Percentiles rank a stretch among this genome's conserved stretches.
Conservation (phyloP, 2,329 filamentous ascomycete genomes). For the Tolypocladium ophioglossoides region DNA sequence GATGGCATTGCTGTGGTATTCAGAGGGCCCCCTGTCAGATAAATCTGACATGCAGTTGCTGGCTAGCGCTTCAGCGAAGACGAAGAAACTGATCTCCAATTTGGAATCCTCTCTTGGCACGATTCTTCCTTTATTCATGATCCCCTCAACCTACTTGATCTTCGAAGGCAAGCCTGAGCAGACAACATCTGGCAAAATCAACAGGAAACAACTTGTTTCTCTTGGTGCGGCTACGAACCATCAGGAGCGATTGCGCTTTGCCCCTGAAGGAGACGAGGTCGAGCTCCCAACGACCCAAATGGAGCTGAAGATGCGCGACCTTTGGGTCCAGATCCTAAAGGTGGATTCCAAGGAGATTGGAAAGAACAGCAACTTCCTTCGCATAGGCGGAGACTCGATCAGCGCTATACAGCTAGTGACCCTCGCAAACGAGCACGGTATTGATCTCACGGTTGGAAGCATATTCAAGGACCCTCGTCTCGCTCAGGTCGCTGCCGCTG, state of each 20-base stretch:
- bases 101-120: background rate
- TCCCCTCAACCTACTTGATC: background rate
- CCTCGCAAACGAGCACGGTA: background rate
- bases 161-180: background rate
- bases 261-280: background rate
- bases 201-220: background rate
- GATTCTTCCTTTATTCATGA: background rate
- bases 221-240: background rate
- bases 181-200: background rate
- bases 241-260: background rate
- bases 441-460: background rate
- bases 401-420: background rate
- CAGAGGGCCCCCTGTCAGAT: background rate
- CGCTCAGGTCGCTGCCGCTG: background rate
- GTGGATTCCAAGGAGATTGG: background rate
- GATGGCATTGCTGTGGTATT: background rate
- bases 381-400: no score
- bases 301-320: background rate
- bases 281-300: background rate
- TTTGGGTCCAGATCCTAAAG: background rate
- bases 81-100: background rate
- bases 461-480: background rate
- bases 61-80: background rate
- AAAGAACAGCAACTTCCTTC: background rate
- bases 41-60: background rate